Base-by-base conservation (phyloP, 2,329 filamentous ascomycete genomes). In the Verruconis gallopava region DNA sequence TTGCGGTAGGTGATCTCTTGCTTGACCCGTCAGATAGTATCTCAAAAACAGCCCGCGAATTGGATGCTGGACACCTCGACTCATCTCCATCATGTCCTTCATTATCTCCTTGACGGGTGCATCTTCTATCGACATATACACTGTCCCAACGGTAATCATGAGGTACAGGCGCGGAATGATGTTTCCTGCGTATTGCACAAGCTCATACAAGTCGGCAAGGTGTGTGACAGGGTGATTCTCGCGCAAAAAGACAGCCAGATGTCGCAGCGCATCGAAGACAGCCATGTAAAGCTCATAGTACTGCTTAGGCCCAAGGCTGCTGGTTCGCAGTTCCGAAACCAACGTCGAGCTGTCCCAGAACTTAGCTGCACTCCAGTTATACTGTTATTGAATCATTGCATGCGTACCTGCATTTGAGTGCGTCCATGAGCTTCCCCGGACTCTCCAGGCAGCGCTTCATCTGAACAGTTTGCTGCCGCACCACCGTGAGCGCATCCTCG, bases 41-140 rank as follows among this genome's bases (percentile, higher is more conserved):
- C 91, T 79, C 54, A 98, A 66, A 60, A 98, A 98, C 43, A 98
- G 71, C 14, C 91, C 91, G 44, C 91, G 84, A 48, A 95, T 88
- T 13, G 91, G 91, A 62, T 98, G 91, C 57, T 98, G 91, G 17
- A 98, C 88, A 44, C 91, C 91, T 48, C 91, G 77, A 64, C 86
- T 96, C 91, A 98, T 98, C 64, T 98, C 91, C 91, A 98, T 98
- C 91, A 98, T 98, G 62, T 98, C 91, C 66, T 98, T 98, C 91
- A 98, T 98, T 48, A 98, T 85, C 68, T 98, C 91, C 66, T 98
- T 98, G 51, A 98, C 91, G 1, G 91, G 91, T 45, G 93, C 91
- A 71, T 96, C 91, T 55, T 91, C 83, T 56, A 98, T 93, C 19
- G 85, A 81, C 91, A 98, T 98, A 69, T 98, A 98, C 38, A 94